Conservation (phyloP, 352 stramenopile genomes). For the Phytophthora ohioensis region DNA sequence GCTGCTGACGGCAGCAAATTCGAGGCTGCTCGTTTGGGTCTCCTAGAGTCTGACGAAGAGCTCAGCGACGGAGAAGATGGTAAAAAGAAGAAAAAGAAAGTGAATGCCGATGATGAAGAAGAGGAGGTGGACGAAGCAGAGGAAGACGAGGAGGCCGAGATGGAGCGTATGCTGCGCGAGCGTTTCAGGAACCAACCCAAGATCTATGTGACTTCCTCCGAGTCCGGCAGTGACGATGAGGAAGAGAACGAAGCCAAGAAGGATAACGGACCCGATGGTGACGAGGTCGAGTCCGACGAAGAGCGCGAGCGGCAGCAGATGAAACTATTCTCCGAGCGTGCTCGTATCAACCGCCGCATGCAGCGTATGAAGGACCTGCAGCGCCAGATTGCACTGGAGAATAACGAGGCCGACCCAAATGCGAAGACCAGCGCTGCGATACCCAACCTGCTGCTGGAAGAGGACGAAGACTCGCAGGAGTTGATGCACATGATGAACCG, state of each 20-base stretch:
- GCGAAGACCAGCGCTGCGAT: slow-evolving; percentile 35
- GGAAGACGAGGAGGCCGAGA: slow-evolving; percentile 83
- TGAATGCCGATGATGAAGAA: slow-evolving; percentile 44
- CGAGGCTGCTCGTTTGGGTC: slow-evolving; percentile 77
- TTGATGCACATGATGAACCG: slow-evolving; percentile 71
- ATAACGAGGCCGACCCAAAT: slow-evolving; percentile 42
- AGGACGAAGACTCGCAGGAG: slow-evolving; percentile 85
- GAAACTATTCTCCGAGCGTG: slow-evolving; percentile 86
- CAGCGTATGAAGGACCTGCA: slow-evolving; percentile 88
- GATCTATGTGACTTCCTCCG: slow-evolving; percentile 90
- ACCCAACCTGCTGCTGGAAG: slow-evolving; percentile 73
- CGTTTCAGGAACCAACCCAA: slow-evolving; percentile 81
- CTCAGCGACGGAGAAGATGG: slow-evolving; percentile 60
- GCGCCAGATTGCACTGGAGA: slow-evolving; percentile 61
- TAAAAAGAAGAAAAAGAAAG: slow-evolving; percentile 46
- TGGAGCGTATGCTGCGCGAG: slow-evolving; percentile 82
- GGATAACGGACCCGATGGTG: slow-evolving; percentile 40
- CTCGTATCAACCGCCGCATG: slow-evolving; percentile 86
- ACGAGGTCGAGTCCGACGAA: slow-evolving; percentile 79
- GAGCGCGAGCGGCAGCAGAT: slow-evolving; percentile 86
- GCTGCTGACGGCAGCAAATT: slow-evolving; percentile 81
- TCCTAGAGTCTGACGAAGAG: slow-evolving; percentile 87
- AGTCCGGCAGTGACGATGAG: slow-evolving; percentile 75
- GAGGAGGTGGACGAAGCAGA: slow-evolving; percentile 49
- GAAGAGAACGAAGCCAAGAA: slow-evolving; percentile 39